Evolutionary conservation across 345 rosid genomes (phyloP), one percentile per base, ranked within the genome.

Genomic region (Euphorbia peplus): DNA sequence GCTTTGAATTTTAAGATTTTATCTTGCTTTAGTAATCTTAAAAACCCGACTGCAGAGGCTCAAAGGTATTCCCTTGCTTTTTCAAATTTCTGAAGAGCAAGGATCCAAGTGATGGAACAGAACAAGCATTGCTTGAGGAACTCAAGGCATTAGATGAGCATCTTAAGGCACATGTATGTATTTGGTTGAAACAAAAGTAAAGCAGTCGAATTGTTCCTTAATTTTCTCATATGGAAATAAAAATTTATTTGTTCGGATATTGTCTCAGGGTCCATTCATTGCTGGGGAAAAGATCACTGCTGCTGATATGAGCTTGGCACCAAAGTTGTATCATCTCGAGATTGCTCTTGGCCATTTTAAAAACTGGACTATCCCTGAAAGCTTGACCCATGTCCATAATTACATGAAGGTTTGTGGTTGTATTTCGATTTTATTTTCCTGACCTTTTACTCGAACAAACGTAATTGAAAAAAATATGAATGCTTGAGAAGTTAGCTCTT

Each of bases 301-400:
- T 0, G 90, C 57, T 67, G 98, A 95, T 82, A 75, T 95, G 55
- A 83, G 85, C 84, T 83, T 95, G 85, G 96, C 84, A 68, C 97
- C 99, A 3, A 95, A 92, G 83, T 83, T 95, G 70, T 90, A 86
- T 83, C 99, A 95, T 79, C 92, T 95, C 2, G 69, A 90, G 82
- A 75, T 86, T 13, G 88, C 90, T 70, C 93, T 90, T 58, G 96
- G 86, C 62, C 92, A 95, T 72, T 95, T 86, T 64, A 95, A 95
- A 82, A 85, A 85, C 66, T 88, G 97, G 98, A 74, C 84, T 70
- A 58, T 92, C 59, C 99, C 97, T 1, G 88, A 72, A 68, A 81
- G 68, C 73, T 83, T 90, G 81, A 68, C 85, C 30, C 70, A 81
- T 80, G 84, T 88, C 79, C 86, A 67, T 73, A 69, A 65, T 70